Evolutionary conservation across 2,329 filamentous ascomycete species (phyloP).

Genomic region (Calonectria fujianensis): DNA sequence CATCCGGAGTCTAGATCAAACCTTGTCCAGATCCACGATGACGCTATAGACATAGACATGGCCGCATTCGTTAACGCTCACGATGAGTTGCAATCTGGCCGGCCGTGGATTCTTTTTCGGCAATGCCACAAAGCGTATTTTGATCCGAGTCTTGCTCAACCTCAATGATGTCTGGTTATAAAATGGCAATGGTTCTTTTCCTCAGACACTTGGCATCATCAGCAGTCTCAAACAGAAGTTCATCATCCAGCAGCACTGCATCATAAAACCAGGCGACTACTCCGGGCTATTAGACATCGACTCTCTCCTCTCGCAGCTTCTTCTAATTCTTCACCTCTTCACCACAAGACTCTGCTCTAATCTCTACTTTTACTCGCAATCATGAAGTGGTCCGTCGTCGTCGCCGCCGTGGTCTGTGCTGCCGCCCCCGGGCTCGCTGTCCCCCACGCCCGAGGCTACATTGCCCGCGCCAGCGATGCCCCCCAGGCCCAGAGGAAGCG

Average conservation of each 20-base stretch:
- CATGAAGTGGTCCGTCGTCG: conserved; percentile 3
- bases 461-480: not conserved
- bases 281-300: not conserved
- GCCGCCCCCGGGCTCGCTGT: not conserved
- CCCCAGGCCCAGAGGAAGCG: not conserved
- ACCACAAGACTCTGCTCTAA: too few species aligned
- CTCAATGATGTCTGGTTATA: conserved; percentile 16
- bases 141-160: not conserved
- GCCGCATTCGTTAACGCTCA: conserved; percentile 15
- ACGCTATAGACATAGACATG: not conserved
- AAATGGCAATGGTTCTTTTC: not conserved
- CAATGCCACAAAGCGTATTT: conserved; percentile 9
- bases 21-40: conserved; percentile 5
- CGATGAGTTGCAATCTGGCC: not conserved
- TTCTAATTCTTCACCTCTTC: not conserved
- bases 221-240: not conserved
- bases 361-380: not conserved
- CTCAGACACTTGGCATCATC: not conserved
- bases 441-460: conserved; percentile 8
- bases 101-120: conserved; percentile 7
- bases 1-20: not conserved
- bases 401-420: conserved; percentile 1
- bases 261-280: not conserved
- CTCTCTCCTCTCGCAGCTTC: not conserved
- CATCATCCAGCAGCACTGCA: not conserved